Percentiles rank a stretch among this genome's conserved stretches.
phyloP scores from a whole-genome alignment of 2,329 filamentous ascomycete species.

The Lecanicillium sp. region DNA sequence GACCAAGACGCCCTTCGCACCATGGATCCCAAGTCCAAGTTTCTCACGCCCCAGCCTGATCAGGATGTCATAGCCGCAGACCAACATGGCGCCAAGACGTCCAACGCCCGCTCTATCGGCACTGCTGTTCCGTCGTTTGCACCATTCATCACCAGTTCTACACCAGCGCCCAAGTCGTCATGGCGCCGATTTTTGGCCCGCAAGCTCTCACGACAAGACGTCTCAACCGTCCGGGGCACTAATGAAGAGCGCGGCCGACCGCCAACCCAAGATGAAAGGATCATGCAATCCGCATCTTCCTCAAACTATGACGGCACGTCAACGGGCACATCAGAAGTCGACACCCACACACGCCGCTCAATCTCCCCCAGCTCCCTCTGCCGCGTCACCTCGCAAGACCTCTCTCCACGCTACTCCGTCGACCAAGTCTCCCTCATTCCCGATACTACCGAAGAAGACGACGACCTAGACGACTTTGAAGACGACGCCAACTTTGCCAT shows the following conservation, averaged over 20 bases:
- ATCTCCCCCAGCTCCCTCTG: slow-evolving; percentile 47
- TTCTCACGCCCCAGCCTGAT: slow-evolving; percentile 56
- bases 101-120: slow-evolving; percentile 22
- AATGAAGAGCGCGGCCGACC: too few species aligned
- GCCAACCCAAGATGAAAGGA: too few species aligned
- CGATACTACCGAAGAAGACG: slow-evolving; percentile 25
- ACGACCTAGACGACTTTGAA: slow-evolving; percentile 37
- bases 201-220: too few species aligned
- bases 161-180: slow-evolving; percentile 28
- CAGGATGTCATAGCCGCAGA: slow-evolving; percentile 23
- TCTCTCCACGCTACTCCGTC: slow-evolving; percentile 15
- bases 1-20: slow-evolving; percentile 55
- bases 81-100: slow-evolving; percentile 12
- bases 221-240: too few species aligned
- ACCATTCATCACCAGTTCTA: slow-evolving; percentile 34
- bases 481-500: slow-evolving; percentile 58
- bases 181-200: slow-evolving; percentile 45
- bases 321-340: too few species aligned
- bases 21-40: slow-evolving; percentile 72
- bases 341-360: slow-evolving; percentile 20
- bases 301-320: too few species aligned
- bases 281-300: too few species aligned
- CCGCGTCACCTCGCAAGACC: slow-evolving; percentile 42
- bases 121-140: slow-evolving; percentile 28
- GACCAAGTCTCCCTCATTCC: slow-evolving; percentile 26